Percentiles rank a stretch among this genome's conserved stretches.
Evolutionary conservation across 768 basidiomycete species (phyloP).

Genomic region (Tephrocybe sp.): DNA sequence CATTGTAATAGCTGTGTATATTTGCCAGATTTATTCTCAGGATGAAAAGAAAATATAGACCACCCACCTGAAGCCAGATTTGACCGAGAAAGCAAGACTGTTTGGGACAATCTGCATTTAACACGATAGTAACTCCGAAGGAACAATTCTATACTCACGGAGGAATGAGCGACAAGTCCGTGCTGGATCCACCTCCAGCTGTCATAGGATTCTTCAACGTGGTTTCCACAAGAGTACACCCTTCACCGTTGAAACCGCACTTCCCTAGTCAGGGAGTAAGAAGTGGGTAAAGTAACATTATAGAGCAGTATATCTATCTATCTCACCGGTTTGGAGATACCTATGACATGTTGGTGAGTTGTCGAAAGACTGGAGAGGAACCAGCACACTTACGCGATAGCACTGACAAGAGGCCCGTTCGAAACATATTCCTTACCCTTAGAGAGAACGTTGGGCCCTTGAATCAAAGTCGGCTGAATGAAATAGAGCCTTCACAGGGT

Average conservation of each 20-base stretch:
- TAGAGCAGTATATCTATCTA: too few relatives aligned
- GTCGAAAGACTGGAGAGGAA: background rate
- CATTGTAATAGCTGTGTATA: slow-evolving; percentile 36
- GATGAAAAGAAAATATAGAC: too few relatives aligned
- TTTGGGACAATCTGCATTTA: too few relatives aligned
- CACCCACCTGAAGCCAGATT: slow-evolving; percentile 37
- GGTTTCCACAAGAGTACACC: slow-evolving; percentile 37
- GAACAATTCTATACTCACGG: slow-evolving; percentile 17
- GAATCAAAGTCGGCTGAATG: slow-evolving; percentile 29
- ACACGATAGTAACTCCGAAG: too few relatives aligned
- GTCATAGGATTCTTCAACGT: slow-evolving; percentile 34
- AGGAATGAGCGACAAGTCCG: slow-evolving; percentile 40
- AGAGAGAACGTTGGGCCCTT: slow-evolving; percentile 28
- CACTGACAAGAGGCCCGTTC: slow-evolving; percentile 27
- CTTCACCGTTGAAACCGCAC: slow-evolving; percentile 39
- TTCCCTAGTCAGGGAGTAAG: slow-evolving; percentile 18
- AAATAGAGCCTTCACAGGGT: too few relatives aligned
- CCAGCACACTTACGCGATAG: slow-evolving; percentile 39
- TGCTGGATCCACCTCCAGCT: slow-evolving; percentile 32
- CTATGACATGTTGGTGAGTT: slow-evolving; percentile 9
- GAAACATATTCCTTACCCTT: slow-evolving; percentile 25
- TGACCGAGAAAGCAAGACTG: slow-evolving; percentile 35
- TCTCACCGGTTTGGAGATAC: slow-evolving; percentile 30
- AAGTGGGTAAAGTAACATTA: background rate
- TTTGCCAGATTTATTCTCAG: background rate